phyloP scores from a whole-genome alignment of 1,139 yeast genomes.

The Yamadazyma siamensis region DNA sequence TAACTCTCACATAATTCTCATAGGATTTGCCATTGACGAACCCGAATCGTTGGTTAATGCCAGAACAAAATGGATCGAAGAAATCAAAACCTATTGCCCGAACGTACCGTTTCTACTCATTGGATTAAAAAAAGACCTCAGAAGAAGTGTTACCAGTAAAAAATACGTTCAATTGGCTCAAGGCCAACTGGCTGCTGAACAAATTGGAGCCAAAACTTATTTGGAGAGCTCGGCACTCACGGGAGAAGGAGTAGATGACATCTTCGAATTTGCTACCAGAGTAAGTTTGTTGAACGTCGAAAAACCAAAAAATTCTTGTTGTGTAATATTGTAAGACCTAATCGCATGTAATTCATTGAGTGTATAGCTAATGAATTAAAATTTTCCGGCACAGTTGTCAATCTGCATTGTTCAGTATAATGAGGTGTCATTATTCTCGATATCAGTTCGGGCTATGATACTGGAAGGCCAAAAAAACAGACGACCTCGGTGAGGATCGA shows the following conservation, averaged over 20 bases:
- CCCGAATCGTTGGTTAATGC: constrained; percentile 72
- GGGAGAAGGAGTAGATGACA: constrained; percentile 81
- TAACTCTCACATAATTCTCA: constrained; percentile 69
- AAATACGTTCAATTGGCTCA: constrained; percentile 49
- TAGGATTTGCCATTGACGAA: constrained; percentile 68
- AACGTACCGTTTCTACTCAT: constrained; percentile 62
- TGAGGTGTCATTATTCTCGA: no score
- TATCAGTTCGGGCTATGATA: background rate
- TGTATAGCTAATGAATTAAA: no score
- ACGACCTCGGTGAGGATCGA: constrained; percentile 39
- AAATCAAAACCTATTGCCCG: constrained; percentile 66
- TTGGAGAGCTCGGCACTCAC: constrained; percentile 75
- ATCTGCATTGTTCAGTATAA: no score
- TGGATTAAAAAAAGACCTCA: constrained; percentile 68
- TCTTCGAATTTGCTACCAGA: constrained; percentile 73
- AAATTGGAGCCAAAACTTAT: constrained; percentile 67
- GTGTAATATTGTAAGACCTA: constrained; percentile 32
- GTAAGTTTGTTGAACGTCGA: constrained; percentile 49
- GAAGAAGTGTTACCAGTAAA: constrained; percentile 34
- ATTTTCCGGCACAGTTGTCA: no score
- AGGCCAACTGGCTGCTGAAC: constrained; percentile 59
- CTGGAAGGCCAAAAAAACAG: constrained; percentile 9
- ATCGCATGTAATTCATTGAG: no score
- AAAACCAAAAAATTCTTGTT: constrained; percentile 29
- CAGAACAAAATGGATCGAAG: constrained; percentile 68